Evolutionary conservation across 2,329 filamentous ascomycete species (phyloP).

Genomic region (Huntiella moniliformis): DNA sequence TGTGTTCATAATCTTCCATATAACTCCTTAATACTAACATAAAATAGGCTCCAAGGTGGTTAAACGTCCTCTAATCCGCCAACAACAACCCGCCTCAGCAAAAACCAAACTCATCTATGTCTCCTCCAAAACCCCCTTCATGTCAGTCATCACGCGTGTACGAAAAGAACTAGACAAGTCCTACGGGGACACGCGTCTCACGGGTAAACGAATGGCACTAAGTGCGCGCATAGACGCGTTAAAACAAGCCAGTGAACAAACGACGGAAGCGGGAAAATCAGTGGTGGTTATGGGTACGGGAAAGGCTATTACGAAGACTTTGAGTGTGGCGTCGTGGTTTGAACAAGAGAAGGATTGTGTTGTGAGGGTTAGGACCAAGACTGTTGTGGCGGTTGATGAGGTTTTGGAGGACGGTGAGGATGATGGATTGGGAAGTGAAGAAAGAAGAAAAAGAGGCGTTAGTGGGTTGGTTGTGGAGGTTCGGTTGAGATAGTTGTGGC

Average conservation of each 20-base stretch:
- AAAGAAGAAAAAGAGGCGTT: constrained; percentile 27
- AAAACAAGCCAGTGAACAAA: constrained; percentile 6
- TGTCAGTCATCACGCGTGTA: constrained; percentile 46
- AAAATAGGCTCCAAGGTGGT: constrained; percentile 27
- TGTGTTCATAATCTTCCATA: not conserved
- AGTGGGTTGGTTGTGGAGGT: constrained; percentile 29
- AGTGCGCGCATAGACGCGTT: constrained; percentile 26
- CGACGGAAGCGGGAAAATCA: constrained; percentile 16
- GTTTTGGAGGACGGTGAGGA: constrained; percentile 26
- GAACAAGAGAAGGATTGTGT: constrained; percentile 17
- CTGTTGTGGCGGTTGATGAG: constrained; percentile 48
- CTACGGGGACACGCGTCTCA: constrained; percentile 14
- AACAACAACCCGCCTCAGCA: constrained; percentile 24
- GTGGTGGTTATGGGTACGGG: constrained; percentile 48
- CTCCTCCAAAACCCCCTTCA: constrained; percentile 44
- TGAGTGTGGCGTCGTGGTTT: constrained; percentile 46
- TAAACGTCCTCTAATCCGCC: constrained; percentile 28
- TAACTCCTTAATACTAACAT: not conserved
- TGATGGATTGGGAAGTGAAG: constrained; percentile 20
- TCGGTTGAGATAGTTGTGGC: not conserved
- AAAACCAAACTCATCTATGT: constrained; percentile 41
- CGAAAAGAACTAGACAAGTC: constrained; percentile 41
- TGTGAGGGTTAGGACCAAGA: constrained; percentile 43
- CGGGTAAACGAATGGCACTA: constrained; percentile 24
- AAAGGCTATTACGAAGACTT: constrained; percentile 43